Percentiles rank a stretch among this genome's conserved stretches.
Conservation (phyloP, 495 filamentous ascomycete genomes). For the Aspergillus wentii region DNA sequence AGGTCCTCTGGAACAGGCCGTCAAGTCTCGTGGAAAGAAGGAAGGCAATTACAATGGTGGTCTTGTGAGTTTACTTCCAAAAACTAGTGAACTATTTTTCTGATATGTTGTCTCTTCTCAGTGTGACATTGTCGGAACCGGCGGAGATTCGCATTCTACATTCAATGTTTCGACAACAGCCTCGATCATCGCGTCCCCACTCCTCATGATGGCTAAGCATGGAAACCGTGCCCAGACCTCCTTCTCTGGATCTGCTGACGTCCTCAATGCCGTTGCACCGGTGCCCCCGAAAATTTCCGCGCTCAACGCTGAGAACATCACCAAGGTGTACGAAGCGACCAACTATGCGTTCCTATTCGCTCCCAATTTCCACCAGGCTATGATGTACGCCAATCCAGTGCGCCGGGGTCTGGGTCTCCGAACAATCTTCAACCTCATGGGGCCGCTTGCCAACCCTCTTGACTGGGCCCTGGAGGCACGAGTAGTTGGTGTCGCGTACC, state of each 20-base stretch:
- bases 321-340: constrained; percentile 62
- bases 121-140: constrained; percentile 98
- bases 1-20: constrained; percentile 50
- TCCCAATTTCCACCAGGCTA: constrained; percentile 91
- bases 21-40: constrained; percentile 49
- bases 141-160: constrained; percentile 92
- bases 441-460: constrained; percentile 85
- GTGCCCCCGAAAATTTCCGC: constrained; percentile 65
- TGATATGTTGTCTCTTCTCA: constrained; percentile 23
- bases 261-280: constrained; percentile 68
- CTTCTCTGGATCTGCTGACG: constrained; percentile 90
- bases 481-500: constrained; percentile 84
- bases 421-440: constrained; percentile 95
- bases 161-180: constrained; percentile 97
- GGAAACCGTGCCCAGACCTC: constrained; percentile 96
- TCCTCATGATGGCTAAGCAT: constrained; percentile 85
- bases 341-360: constrained; percentile 98
- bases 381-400: constrained; percentile 78
- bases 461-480: constrained; percentile 79
- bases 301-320: constrained; percentile 64
- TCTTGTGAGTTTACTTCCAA: constrained; percentile 43
- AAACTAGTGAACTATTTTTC: neutral
- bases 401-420: constrained; percentile 81
- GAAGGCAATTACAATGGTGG: constrained; percentile 70
- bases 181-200: constrained; percentile 81